phyloP scores from a whole-genome alignment of 2,329 filamentous ascomycete genomes.

The Diaporthe nobilis region DNA sequence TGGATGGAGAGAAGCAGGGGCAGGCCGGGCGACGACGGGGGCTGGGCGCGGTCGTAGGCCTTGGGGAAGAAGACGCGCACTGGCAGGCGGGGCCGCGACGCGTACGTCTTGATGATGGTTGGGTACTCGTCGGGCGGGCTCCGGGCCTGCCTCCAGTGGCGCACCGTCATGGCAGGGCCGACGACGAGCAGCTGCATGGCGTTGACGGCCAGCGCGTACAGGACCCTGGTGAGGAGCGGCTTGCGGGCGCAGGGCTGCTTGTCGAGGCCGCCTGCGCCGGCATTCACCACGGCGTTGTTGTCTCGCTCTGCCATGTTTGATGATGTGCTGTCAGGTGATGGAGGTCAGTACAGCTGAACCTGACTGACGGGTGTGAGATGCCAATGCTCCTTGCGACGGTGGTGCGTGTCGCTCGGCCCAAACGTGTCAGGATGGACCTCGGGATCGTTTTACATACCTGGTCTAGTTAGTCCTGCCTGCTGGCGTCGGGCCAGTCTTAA shows the following conservation, averaged over 20 bases:
- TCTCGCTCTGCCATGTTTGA: neutral
- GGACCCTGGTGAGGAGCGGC: slow-evolving; percentile 31
- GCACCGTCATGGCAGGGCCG: slow-evolving; percentile 20
- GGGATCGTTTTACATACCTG: neutral
- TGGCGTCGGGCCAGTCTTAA: too few relatives aligned
- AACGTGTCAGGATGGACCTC: neutral
- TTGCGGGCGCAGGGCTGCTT: neutral
- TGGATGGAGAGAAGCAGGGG: slow-evolving; percentile 66
- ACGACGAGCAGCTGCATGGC: slow-evolving; percentile 33
- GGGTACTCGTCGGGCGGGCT: slow-evolving; percentile 18
- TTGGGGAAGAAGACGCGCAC: slow-evolving; percentile 56
- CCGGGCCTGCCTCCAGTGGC: slow-evolving; percentile 22
- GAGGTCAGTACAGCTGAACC: too few relatives aligned
- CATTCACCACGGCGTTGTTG: neutral
- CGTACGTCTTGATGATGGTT: slow-evolving; percentile 38
- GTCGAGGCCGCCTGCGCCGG: neutral
- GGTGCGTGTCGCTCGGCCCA: neutral
- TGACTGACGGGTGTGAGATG: too few relatives aligned
- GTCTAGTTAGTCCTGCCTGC: too few relatives aligned
- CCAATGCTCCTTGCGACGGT: too few relatives aligned
- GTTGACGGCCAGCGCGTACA: slow-evolving; percentile 5
- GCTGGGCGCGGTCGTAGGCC: slow-evolving; percentile 46
- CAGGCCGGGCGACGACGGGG: slow-evolving; percentile 45
- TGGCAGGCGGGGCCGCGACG: slow-evolving; percentile 34
- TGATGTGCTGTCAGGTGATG: neutral